phyloP scores from a whole-genome alignment of 495 filamentous ascomycete genomes.

The Aspergillus saccharolyticus region DNA sequence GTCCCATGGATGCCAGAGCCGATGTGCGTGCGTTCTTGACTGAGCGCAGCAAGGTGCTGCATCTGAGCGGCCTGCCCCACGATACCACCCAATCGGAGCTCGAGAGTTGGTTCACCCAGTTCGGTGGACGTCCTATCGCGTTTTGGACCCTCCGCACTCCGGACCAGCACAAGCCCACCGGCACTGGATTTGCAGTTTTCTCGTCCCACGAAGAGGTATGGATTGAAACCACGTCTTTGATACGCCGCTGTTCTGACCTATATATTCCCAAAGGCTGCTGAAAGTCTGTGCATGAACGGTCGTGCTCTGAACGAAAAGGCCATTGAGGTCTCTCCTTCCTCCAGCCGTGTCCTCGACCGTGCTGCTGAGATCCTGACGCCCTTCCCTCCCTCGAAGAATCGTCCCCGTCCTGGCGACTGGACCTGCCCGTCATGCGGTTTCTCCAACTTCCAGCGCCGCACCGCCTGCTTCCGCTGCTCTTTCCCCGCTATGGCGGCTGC shows the following conservation, averaged over 20 bases:
- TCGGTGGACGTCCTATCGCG: slow-evolving; percentile 95
- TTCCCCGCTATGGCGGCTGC: slow-evolving; percentile 85
- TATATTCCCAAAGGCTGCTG: slow-evolving; percentile 63
- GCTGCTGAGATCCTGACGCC: slow-evolving; percentile 92
- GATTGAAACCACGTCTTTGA: slow-evolving; percentile 15
- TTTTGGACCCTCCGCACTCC: slow-evolving; percentile 98
- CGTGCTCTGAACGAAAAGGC: slow-evolving; percentile 97
- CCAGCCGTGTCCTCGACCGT: slow-evolving; percentile 90
- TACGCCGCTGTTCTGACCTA: neutral
- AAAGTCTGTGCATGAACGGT: slow-evolving; percentile 98
- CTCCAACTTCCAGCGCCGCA: slow-evolving; percentile 91
- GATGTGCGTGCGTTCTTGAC: slow-evolving; percentile 95
- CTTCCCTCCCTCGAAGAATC: slow-evolving; percentile 97
- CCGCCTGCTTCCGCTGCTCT: slow-evolving; percentile 97
- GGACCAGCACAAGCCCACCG: slow-evolving; percentile 97
- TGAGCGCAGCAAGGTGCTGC: slow-evolving; percentile 94
- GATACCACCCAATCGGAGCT: slow-evolving; percentile 97
- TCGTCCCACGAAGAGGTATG: slow-evolving; percentile 98
- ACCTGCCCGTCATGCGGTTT: slow-evolving; percentile 88
- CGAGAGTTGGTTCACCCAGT: slow-evolving; percentile 99
- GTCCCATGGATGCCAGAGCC: slow-evolving; percentile 93
- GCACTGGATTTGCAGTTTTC: slow-evolving; percentile 95
- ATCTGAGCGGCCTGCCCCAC: slow-evolving; percentile 94
- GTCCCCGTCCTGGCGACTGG: slow-evolving; percentile 95
- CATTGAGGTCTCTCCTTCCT: slow-evolving; percentile 95